A percentile compares a stretch with the other conserved stretches of the same genome.
Conservation (phyloP, 1,139 yeast genomes). For the Kodamaea suecica region DNA sequence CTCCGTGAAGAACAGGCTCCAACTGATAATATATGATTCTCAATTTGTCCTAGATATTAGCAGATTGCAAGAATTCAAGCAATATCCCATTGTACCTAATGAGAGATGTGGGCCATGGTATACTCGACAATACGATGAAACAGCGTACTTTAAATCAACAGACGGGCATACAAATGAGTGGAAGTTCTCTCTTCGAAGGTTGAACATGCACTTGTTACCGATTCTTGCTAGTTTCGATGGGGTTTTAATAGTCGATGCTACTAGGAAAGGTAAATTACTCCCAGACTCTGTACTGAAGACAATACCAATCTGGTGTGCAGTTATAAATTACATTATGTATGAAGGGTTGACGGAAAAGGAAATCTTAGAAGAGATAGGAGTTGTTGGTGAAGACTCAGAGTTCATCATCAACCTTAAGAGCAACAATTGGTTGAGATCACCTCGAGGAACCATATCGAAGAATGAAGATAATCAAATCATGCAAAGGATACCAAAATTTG, state of each 20-base stretch:
- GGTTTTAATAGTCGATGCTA: constrained; percentile 72
- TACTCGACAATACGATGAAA: constrained; percentile 44
- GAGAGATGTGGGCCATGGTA: constrained; percentile 93
- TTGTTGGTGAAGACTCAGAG: constrained; percentile 12
- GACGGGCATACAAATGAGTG: constrained; percentile 86
- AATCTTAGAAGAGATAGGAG: constrained; percentile 8
- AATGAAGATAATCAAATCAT: constrained; percentile 59
- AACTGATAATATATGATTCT: constrained; percentile 65
- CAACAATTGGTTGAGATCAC: constrained; percentile 42
- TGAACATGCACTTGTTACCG: constrained; percentile 68
- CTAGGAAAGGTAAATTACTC: constrained; percentile 75
- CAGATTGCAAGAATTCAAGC: constrained; percentile 10
- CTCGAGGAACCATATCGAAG: constrained; percentile 51
- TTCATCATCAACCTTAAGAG: constrained; percentile 12
- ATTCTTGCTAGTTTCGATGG: constrained; percentile 43
- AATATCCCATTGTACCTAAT: constrained; percentile 58
- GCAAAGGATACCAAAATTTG: constrained; percentile 48
- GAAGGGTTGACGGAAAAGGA: constrained; percentile 21
- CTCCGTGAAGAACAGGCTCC: constrained; percentile 60
- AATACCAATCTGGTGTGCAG: constrained; percentile 89
- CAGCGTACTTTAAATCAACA: constrained; percentile 82
- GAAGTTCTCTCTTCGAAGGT: constrained; percentile 69
- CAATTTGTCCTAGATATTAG: constrained; percentile 24
- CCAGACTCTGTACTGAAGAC: constrained; percentile 89
- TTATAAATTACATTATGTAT: constrained; percentile 54